Evolutionary conservation across 768 basidiomycete genomes (phyloP), one percentile per base, ranked within the genome.

Genomic region (Albatrellus ellisii): DNA sequence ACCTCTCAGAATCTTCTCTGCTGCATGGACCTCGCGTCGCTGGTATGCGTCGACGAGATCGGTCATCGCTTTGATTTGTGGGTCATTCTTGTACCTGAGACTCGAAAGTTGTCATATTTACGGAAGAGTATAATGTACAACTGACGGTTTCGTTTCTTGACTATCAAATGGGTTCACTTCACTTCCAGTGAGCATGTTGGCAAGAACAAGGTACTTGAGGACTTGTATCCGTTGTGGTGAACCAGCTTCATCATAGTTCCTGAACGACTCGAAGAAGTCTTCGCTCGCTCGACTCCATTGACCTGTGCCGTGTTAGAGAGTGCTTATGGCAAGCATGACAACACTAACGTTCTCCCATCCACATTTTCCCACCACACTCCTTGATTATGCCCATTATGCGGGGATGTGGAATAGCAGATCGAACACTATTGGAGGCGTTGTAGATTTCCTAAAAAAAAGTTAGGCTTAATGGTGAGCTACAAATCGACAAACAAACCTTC

Each of bases 351-450:
- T 98, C 95, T 45, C 88, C 90, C 95, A 99, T 98, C 92, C 95
- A 98, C 95, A 99, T 99, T 64, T 99, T 99, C 2, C 95, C 95
- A 12, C 95, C 95, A 51, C 94, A 98, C 61, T 99, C 95, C 56
- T 92, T 88, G 64, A 99, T 98, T 39, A 98, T 89, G 32, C 94
- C 95, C 84, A 97, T 92, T 55, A 98, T 97, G 24, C 90, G 75
- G 8, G 95, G 95, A 64, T 98, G 95, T 12, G 95, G 91, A 47
- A 99, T 97, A 8, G 95, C 95, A 6, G 89, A 91, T 18, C 88
- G 83, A 39, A 99, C 87, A 33, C 78, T 75, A 49, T 86, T 86
- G 10, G 88, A 82, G 8, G 94, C 91, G 51, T 95, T 92, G 64
- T 99, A 99, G 41, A 98, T 95, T 62, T 95, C 91, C 89, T 95